These are phyloP conservation scores for Silybum marianum DNA, from an alignment of 129 eudicot genomes.

Conservation along the genomic window DNA sequence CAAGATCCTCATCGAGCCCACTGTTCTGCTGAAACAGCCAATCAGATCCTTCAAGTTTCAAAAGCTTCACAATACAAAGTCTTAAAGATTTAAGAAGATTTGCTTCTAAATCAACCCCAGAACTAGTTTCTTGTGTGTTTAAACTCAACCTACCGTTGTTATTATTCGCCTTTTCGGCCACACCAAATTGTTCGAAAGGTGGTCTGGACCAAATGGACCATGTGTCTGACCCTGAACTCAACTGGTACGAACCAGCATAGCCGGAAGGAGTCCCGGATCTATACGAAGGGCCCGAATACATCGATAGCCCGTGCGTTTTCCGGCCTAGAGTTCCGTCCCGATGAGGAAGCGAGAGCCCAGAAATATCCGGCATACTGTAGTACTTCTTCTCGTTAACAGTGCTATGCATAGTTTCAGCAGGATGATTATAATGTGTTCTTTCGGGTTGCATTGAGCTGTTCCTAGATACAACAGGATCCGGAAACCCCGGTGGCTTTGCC, in stretches of 20 bases:
- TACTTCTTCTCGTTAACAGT: constrained; percentile 60
- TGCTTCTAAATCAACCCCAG: constrained; percentile 65
- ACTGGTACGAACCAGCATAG: constrained; percentile 50
- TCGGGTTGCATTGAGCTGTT: constrained; percentile 66
- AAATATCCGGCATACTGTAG: constrained; percentile 90
- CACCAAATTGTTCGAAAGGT: constrained; percentile 83
- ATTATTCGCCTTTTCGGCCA: constrained; percentile 60
- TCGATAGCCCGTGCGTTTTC: constrained; percentile 41
- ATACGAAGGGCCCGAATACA: constrained; percentile 48
- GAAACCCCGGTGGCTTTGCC: constrained; percentile 79
- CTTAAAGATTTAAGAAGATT: constrained; percentile 80
- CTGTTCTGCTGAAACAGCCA: constrained; percentile 87
- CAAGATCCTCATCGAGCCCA: constrained; percentile 94
- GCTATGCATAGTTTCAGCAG: constrained; percentile 36
- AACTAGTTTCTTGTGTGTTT: constrained; percentile 48
- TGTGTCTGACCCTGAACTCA: constrained; percentile 46
- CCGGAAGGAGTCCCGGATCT: constrained; percentile 48
- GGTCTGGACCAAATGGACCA: constrained; percentile 80
- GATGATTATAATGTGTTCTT: constrained; percentile 39
- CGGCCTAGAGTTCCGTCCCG: constrained; percentile 47
- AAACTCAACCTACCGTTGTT: constrained; percentile 22
- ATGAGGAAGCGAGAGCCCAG: constrained; percentile 65
- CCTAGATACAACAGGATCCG: constrained; percentile 67
- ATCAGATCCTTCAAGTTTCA: constrained; percentile 90
- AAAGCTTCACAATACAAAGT: constrained; percentile 62